Conservation (phyloP, 208 protist species). For the Naegleria fowleri region DNA sequence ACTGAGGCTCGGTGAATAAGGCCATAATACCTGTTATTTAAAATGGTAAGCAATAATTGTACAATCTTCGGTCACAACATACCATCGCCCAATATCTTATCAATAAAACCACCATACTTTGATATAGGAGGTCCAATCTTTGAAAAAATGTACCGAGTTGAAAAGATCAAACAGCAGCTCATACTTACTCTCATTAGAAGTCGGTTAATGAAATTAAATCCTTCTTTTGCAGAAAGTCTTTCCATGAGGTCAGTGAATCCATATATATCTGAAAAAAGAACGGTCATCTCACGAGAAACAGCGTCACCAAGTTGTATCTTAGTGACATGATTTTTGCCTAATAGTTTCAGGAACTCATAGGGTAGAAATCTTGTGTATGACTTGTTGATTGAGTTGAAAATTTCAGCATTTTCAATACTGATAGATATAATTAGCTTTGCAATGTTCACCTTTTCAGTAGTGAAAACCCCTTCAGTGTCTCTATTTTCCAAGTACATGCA, state of each 20-base stretch:
- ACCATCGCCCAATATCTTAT: slow-evolving; percentile 16
- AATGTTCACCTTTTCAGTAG: too few species aligned
- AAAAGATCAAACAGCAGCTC: too few species aligned
- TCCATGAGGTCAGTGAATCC: slow-evolving; percentile 47
- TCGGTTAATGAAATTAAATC: slow-evolving; percentile 42
- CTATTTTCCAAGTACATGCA: too few species aligned
- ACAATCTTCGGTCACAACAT: too few species aligned
- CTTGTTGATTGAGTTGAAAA: neutral
- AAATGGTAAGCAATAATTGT: too few species aligned
- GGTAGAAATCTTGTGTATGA: neutral
- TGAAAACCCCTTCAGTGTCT: too few species aligned
- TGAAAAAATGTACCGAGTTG: too few species aligned
- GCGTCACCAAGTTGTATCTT: neutral
- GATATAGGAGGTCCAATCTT: neutral
- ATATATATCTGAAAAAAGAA: too few species aligned
- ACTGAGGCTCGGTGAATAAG: too few species aligned
- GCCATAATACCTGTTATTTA: too few species aligned
- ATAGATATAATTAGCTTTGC: neutral
- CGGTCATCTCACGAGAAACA: slow-evolving; percentile 13
- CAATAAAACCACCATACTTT: slow-evolving; percentile 11
- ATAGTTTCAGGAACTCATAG: neutral
- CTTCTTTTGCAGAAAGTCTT: slow-evolving; percentile 25
- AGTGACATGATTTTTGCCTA: neutral
- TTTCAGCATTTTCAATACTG: neutral
- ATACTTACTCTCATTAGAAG: too few species aligned